Base-by-base conservation (phyloP, 768 basidiomycete genomes). In the Calocera viscosa region DNA sequence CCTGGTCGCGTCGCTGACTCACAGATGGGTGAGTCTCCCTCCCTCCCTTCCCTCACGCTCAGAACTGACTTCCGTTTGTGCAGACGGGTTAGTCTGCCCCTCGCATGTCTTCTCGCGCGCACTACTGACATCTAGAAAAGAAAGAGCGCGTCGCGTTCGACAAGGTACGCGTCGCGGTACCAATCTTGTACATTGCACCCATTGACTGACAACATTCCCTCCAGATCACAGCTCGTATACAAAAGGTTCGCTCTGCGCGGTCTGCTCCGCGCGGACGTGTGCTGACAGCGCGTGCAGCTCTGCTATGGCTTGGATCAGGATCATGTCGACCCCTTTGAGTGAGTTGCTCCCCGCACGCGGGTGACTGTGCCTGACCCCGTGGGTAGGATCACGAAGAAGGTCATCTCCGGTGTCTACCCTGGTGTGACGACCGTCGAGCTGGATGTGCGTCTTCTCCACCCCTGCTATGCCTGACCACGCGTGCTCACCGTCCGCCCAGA, bases 351-450 rank as follows among this genome's bases (percentile, higher is more conserved):
- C 64, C 8, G 22, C 30, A 17, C 22, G 1, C 53, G 35, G 47
- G 16, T 63, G 67, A 47, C 63, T 16, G 35, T 49, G 19, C 69
- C 32, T 43, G 60, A 41, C 17, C 63, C 41, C 19, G 32, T 22
- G 40, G n/a, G 41, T 47, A 94, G 91, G 73, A 85, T 94, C 26
- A 84, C 91, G 7, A 90, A 94, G 78, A 95, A 94, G 75, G 94
- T 96, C 67, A 89, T 94, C 47, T 83, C 85, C 28, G 94, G 94
- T 70, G 91, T 96, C 22, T 96, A 96, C 74, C 87, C 89, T 71
- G 94, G 94, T 24, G 94, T 98, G 28, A 99, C 95, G 0, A 99
- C 96, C 2, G 89, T 91, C 68, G 96, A 99, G 77, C 87, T 98
- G 67, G 95, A 99, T 78, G 93, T 94, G 72, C 71, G 90, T 80